Evolutionary conservation across 2,329 filamentous ascomycete genomes (phyloP).

Genomic region (Graphiopsis chlorocephala): DNA sequence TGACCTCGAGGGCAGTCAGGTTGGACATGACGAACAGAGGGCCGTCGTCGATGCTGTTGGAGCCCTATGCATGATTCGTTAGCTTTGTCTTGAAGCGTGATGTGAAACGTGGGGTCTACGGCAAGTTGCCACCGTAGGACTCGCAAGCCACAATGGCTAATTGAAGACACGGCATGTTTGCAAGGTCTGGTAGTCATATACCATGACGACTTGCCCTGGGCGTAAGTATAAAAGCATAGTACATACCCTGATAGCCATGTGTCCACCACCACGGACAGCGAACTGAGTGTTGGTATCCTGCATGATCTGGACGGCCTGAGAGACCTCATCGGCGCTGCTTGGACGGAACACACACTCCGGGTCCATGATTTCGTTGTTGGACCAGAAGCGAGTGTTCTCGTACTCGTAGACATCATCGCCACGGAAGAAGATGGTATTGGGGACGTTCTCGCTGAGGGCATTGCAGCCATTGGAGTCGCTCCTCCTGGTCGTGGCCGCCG

Average conservation of each 20-base stretch:
- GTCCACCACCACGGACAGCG: constrained; percentile 10
- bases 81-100: not conserved
- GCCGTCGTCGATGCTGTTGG: constrained; percentile 14
- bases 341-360: constrained; percentile 14
- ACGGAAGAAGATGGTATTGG: constrained; percentile 15
- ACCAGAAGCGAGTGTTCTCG: constrained; percentile 12
- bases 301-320: constrained; percentile 16
- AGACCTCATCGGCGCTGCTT: constrained; percentile 11
- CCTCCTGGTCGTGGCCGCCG: not conserved
- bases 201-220: not conserved
- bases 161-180: not conserved
- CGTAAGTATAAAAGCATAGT: not conserved
- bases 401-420: constrained; percentile 14
- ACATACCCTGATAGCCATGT: constrained; percentile 15
- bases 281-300: constrained; percentile 14
- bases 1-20: constrained; percentile 10
- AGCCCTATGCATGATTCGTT: constrained; percentile 12
- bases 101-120: not conserved
- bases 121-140: not conserved
- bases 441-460: constrained; percentile 3
- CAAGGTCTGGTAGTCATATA: not conserved
- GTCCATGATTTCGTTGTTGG: constrained; percentile 15
- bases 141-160: not conserved
- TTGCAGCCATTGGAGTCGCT: constrained; percentile 13
- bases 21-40: constrained; percentile 16